These are phyloP conservation scores for Saturnispora mendoncae DNA, from an alignment of 805 yeast species.

Conservation along the genomic window DNA sequence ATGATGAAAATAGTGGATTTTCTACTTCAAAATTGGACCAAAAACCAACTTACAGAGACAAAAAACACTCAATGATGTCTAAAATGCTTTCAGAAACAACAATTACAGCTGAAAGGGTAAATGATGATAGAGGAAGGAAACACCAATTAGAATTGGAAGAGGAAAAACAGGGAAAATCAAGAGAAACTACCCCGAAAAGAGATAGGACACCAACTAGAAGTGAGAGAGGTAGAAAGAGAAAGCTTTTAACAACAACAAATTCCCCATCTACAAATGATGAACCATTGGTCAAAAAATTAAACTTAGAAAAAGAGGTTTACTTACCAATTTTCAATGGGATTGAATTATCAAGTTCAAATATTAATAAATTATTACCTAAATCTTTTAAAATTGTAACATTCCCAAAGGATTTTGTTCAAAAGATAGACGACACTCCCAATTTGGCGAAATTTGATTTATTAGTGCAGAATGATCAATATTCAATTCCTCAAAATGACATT, in stretches of 20 bases:
- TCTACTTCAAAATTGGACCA: no score
- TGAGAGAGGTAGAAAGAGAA: conserved; percentile 6
- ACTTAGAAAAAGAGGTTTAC: no score
- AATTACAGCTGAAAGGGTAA: background rate
- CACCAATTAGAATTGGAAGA: background rate
- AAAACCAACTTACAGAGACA: no score
- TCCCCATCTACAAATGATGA: no score
- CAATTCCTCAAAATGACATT: conserved; percentile 43
- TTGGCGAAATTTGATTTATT: conserved; percentile 15
- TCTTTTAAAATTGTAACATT: conserved; percentile 39
- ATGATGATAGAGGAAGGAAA: conserved; percentile 10
- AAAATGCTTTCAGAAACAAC: background rate
- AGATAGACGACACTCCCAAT: conserved; percentile 30
- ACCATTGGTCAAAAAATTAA: background rate
- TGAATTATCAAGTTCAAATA: conserved; percentile 36
- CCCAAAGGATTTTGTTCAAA: conserved; percentile 39
- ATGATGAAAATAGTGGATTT: no score
- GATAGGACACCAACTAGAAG: conserved; percentile 17
- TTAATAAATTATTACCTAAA: conserved; percentile 42
- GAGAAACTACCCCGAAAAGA: conserved; percentile 7
- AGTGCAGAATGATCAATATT: conserved; percentile 31
- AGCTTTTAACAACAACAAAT: background rate
- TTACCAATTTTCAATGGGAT: conserved; percentile 29
- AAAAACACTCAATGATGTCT: no score
- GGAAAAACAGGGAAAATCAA: background rate